These are phyloP conservation scores for Mortierella sp. DNA, from an alignment of 371 early-diverging fungal genomes.

Conservation along the genomic window DNA sequence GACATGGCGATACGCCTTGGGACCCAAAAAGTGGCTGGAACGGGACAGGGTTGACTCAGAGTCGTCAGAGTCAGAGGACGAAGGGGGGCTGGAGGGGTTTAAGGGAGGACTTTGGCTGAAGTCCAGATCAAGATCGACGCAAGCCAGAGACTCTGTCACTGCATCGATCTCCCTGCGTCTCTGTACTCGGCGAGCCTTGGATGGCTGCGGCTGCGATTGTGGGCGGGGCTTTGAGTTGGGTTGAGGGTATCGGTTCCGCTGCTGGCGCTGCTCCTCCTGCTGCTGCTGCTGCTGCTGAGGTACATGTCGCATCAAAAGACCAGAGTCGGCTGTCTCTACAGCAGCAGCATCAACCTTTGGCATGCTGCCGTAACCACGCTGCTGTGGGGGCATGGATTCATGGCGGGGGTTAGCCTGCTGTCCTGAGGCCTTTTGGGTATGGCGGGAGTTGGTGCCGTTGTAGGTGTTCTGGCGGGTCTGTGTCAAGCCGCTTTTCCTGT, in stretches of 20 bases:
- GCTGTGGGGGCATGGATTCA: constrained; percentile 52
- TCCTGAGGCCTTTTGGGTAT: constrained; percentile 5
- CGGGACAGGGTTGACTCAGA: constrained; percentile 41
- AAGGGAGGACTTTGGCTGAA: constrained; percentile 45
- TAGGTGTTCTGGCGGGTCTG: constrained; percentile 4
- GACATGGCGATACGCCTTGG: constrained; percentile 24
- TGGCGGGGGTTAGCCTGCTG: constrained; percentile 25
- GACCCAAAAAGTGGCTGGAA: constrained; percentile 15
- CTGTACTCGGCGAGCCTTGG: constrained; percentile 54
- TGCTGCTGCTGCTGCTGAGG: constrained; percentile 21
- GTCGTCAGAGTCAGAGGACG: constrained; percentile 55
- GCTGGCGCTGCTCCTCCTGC: constrained; percentile 7
- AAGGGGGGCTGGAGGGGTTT: constrained; percentile 50
- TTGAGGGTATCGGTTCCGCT: constrained; percentile 27
- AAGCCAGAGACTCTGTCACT: constrained; percentile 30
- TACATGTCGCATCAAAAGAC: background rate
- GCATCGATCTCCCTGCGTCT: constrained; percentile 54
- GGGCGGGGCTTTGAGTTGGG: constrained; percentile 33
- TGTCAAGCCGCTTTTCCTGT: constrained; percentile 39
- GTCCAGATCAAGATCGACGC: constrained; percentile 41
- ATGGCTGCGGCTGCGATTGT: constrained; percentile 39
- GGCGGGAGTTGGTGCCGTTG: constrained; percentile 21
- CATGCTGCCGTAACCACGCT: constrained; percentile 7
- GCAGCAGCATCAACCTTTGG: constrained; percentile 14
- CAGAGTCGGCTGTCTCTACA: background rate